Conservation (phyloP, 78 protist species). For the Dictyostelium firmibasis region DNA sequence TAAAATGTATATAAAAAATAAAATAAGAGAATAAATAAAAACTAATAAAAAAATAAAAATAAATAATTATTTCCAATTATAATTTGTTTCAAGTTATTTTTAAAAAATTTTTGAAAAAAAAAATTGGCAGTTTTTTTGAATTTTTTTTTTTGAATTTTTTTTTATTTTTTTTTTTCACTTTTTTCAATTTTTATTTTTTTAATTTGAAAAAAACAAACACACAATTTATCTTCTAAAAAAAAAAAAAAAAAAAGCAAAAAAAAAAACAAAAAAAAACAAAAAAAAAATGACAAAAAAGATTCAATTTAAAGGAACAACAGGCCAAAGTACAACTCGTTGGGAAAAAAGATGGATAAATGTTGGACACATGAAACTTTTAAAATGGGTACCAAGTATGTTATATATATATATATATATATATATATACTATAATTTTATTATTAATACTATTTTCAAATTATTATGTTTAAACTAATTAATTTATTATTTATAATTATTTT, state of each 20-base stretch:
- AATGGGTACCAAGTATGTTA: constrained; percentile 63
- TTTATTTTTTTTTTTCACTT: background rate
- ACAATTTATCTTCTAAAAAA: background rate
- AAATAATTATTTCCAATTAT: too few relatives aligned
- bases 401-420: background rate
- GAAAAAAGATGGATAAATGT: constrained; percentile 68
- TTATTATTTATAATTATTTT: too few relatives aligned
- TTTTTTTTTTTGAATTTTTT: background rate
- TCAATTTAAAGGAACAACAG: constrained; percentile 12
- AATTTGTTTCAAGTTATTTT: too few relatives aligned
- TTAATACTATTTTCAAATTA: too few relatives aligned
- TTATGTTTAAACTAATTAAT: too few relatives aligned
- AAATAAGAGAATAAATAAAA: too few relatives aligned
- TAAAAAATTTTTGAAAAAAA: too few relatives aligned
- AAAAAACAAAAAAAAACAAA: background rate
- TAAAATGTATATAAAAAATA: too few relatives aligned
- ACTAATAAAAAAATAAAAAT: too few relatives aligned
- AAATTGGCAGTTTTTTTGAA: background rate
- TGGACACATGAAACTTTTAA: constrained; percentile 52
- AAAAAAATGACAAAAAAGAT: constrained; percentile 22
- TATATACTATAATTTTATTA: too few relatives aligned
- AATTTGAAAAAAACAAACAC: background rate
- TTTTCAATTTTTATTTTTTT: background rate
- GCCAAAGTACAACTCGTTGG: constrained; percentile 50
- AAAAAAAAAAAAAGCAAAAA: background rate